phyloP scores from a whole-genome alignment of 768 basidiomycete genomes.

The Suillus subluteus region DNA sequence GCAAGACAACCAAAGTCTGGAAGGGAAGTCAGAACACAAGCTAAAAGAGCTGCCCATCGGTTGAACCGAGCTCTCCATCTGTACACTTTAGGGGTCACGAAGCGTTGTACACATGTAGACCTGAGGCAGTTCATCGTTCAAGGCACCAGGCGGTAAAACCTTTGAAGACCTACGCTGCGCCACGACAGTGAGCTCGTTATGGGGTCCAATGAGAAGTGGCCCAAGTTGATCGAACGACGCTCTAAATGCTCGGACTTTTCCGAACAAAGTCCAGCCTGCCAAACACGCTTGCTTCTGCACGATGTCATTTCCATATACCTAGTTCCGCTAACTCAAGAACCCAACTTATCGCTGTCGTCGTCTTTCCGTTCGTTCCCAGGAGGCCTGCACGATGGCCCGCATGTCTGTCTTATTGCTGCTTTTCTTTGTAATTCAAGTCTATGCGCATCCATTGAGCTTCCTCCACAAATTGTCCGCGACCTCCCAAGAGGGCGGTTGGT shows the following conservation, averaged over 20 bases:
- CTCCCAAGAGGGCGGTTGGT: conserved; percentile 50
- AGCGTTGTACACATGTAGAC: not conserved
- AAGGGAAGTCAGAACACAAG: conserved; percentile 24
- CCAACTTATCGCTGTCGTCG: conserved; percentile 8
- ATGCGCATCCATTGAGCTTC: conserved; percentile 13
- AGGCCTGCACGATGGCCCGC: conserved; percentile 23
- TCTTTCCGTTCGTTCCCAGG: not conserved
- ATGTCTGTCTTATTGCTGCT: conserved; percentile 15
- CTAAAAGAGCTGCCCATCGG: conserved; percentile 20
- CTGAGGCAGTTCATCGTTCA: not conserved
- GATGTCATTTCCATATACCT: conserved; percentile 10
- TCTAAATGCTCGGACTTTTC: conserved; percentile 11
- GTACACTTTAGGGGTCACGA: not conserved
- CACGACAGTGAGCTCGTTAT: not conserved
- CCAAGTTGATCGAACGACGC: not conserved
- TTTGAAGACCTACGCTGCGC: not conserved
- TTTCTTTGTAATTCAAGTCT: conserved; percentile 12
- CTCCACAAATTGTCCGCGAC: conserved; percentile 45
- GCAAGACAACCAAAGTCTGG: conserved; percentile 26
- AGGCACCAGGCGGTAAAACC: not conserved
- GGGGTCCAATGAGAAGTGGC: not conserved
- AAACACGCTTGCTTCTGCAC: conserved; percentile 18
- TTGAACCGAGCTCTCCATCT: not conserved
- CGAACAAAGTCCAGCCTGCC: conserved; percentile 19
- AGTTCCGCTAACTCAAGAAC: not conserved